Evolutionary conservation across 176 grass and related monocot genomes (phyloP), one percentile per base, ranked within the genome.

Genomic region (Oryza glaberrima): DNA sequence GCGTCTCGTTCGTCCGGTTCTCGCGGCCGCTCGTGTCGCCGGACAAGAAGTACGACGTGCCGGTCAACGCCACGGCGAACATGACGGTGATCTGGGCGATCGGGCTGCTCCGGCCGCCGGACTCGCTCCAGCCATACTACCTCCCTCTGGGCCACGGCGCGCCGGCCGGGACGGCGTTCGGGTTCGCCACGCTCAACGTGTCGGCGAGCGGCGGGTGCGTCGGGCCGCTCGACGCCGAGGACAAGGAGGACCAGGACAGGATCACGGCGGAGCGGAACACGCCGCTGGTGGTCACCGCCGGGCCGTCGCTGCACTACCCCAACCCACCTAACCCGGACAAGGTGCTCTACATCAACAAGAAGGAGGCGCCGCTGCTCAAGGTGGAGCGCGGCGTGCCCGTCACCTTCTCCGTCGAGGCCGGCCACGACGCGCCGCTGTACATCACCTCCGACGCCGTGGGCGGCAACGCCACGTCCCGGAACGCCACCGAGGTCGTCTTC

Each of bases 341-440:
- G 82, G 93, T 95, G 68, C 83, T 98, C 65, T 98, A 98, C 86
- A 92, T 98, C 84, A 98, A 98, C 80, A 98, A 95, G 84, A 95
- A 95, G 85, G 96, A 98, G 90, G 89, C 93, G 69, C 96, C 96
- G 4, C 78, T 98, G 83, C 88, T 98, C 82, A 91, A 91, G 90
- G 93, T 95, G 73, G 96, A 98, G 85, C 90, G 96, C 47, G 96
- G 96, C 70, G 96, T 94, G 46, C 93, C 93, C n/a, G 91, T 98
- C 75, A 94, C 89, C 28, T 98, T 98, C 81, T 98, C 96, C 28
- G 20, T 98, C 36, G 86, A 95, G 91, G 96, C 96, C 2, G 91
- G 96, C 2, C 96, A 98, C 79, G 96, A 94, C 69, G 91, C 89
- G 38, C 91, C 96, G 2, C 63, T 98, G 70, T 98, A 98, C 84